A percentile compares a stretch with the other conserved stretches of the same genome.
phyloP scores from a whole-genome alignment of 805 yeast species.

The Metschnikowia continentalis region DNA sequence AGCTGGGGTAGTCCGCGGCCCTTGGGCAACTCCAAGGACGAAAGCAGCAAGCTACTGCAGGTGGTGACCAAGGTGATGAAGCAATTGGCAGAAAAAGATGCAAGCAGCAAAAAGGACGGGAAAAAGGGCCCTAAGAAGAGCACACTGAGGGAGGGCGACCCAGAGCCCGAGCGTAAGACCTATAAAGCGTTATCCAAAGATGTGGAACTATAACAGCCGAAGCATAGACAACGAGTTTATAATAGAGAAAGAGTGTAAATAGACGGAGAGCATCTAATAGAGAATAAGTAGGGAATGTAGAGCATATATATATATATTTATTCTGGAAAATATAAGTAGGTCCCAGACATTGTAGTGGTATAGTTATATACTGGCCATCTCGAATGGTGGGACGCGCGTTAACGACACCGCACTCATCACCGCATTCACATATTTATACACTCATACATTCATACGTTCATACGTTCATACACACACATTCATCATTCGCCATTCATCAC shows the following conservation, averaged over 20 bases:
- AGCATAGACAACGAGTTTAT: not conserved
- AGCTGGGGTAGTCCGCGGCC: constrained; percentile 51
- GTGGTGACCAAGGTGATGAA: constrained; percentile 52
- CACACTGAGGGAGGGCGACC: not conserved
- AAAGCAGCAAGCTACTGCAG: constrained; percentile 44
- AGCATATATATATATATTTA: no score
- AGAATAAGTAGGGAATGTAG: no score
- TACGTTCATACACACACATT: not conserved
- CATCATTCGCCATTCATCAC: not conserved
- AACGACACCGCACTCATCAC: no score
- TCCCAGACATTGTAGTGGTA: no score
- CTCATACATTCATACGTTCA: not conserved
- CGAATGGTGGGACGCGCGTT: no score
- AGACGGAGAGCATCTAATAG: not conserved
- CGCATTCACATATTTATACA: no score
- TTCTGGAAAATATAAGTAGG: no score
- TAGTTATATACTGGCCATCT: no score
- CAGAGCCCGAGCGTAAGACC: not conserved
- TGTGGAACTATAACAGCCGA: constrained; percentile 8
- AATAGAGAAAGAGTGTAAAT: not conserved
- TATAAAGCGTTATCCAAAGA: constrained; percentile 13
- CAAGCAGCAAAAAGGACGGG: constrained; percentile 2
- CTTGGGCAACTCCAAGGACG: constrained; percentile 40
- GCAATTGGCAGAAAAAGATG: constrained; percentile 45
- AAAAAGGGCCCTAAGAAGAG: not conserved